These are phyloP conservation scores for Carex scoparia DNA, from an alignment of 176 grass and related monocot genomes.

Conservation along the genomic window DNA sequence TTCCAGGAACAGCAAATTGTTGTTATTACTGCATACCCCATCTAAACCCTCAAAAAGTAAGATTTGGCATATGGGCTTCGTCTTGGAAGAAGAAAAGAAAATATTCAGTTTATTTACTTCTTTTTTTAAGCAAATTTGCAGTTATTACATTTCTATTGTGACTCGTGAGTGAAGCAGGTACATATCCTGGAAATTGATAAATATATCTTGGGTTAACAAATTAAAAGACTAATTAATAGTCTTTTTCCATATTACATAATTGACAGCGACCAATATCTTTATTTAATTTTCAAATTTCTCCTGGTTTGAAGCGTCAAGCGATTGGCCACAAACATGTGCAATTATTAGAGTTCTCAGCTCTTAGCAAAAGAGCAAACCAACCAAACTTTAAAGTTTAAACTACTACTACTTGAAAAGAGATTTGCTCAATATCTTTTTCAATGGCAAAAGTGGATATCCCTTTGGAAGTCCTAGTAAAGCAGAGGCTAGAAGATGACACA, in stretches of 20 bases:
- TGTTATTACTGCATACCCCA: background rate
- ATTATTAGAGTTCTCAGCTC: background rate
- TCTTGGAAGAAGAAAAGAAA: background rate
- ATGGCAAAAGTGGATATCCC: background rate
- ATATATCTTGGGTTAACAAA: background rate
- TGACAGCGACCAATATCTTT: background rate
- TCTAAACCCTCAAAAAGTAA: background rate
- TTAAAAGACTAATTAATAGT: background rate
- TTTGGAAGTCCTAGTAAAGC: conserved; percentile 9
- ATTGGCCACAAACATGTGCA: background rate
- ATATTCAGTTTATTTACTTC: too few species aligned
- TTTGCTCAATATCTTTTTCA: background rate
- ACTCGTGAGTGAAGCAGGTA: too few species aligned
- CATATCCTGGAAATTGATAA: background rate
- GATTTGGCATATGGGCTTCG: background rate
- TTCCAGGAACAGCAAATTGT: background rate
- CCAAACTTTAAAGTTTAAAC: background rate
- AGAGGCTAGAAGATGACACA: conserved; percentile 22
- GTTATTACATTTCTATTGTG: too few species aligned
- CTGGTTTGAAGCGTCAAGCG: conserved; percentile 6
- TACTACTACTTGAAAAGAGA: background rate
- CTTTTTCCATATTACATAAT: background rate
- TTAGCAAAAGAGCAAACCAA: background rate
- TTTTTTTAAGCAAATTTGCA: background rate
- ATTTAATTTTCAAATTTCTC: background rate